Conservation (phyloP, 495 filamentous ascomycete species). For the Hypoxylon trugodes region DNA sequence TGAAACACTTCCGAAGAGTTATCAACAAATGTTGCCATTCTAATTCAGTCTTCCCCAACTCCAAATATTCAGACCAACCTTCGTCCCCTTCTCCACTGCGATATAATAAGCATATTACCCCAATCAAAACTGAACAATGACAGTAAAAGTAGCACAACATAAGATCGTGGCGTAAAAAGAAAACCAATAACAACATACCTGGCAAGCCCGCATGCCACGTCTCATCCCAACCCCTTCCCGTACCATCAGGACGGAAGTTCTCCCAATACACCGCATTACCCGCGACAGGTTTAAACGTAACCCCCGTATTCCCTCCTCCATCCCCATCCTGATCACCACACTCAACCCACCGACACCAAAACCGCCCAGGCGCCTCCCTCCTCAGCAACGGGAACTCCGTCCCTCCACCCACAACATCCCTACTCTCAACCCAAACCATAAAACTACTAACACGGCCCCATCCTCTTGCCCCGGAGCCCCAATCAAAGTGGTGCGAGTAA, state of each 20-base stretch:
- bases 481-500: constrained; percentile 58
- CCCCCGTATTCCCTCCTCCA: constrained; percentile 29
- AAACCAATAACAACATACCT: constrained; percentile 16
- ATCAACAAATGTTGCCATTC: no score
- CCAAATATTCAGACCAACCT: constrained; percentile 60
- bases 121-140: no score
- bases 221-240: constrained; percentile 54
- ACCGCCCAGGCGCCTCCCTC: constrained; percentile 33
- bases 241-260: constrained; percentile 57
- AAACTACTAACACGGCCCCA: constrained; percentile 60
- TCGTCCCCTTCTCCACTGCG: constrained; percentile 49
- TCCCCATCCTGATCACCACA: constrained; percentile 32
- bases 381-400: constrained; percentile 55
- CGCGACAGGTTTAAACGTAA: constrained; percentile 51
- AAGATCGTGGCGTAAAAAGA: not conserved
- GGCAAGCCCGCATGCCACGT: constrained; percentile 60
- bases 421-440: constrained; percentile 55
- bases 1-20: no score
- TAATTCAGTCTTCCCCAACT: constrained; percentile 48
- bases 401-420: constrained; percentile 51
- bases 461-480: constrained; percentile 49
- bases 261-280: constrained; percentile 62
- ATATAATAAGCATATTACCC: constrained; percentile 2
- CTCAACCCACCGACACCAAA: constrained; percentile 57
- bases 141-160: no score